Percentiles rank a stretch among this genome's conserved stretches.
Evolutionary conservation across 2,329 filamentous ascomycete genomes (phyloP).

Genomic region (Colletotrichum phormii): DNA sequence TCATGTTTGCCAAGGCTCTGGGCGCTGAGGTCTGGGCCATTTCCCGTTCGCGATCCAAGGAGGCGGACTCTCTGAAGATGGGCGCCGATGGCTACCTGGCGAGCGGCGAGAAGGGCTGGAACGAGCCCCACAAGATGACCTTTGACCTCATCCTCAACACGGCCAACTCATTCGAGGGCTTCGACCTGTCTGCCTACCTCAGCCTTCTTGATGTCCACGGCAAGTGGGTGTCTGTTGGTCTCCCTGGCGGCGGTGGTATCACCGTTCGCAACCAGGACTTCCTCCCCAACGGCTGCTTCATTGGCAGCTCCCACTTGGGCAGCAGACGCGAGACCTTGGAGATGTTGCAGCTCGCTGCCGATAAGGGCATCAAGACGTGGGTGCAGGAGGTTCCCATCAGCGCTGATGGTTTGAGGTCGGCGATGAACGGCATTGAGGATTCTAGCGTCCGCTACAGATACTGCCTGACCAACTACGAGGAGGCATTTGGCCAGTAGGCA

Average conservation of each 20-base stretch:
- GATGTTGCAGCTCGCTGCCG: constrained; percentile 78
- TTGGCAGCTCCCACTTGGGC: constrained; percentile 78
- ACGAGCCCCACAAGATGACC: constrained; percentile 66
- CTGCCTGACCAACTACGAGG: constrained; percentile 77
- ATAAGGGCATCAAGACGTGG: constrained; percentile 77
- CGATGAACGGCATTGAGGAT: constrained; percentile 75
- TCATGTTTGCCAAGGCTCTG: constrained; percentile 77
- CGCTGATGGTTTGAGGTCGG: constrained; percentile 76
- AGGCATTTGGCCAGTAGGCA: constrained; percentile 68
- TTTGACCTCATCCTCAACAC: constrained; percentile 85
- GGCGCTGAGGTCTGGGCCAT: constrained; percentile 73
- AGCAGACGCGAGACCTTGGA: constrained; percentile 76
- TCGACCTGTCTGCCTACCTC: constrained; percentile 79
- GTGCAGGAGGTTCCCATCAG: constrained; percentile 80
- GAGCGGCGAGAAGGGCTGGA: constrained; percentile 68
- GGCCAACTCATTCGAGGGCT: constrained; percentile 75
- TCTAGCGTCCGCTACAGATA: constrained; percentile 81
- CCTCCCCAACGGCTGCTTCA: constrained; percentile 78
- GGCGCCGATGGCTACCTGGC: constrained; percentile 72
- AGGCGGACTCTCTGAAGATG: constrained; percentile 68
- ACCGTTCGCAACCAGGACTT: constrained; percentile 80
- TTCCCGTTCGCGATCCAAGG: constrained; percentile 69
- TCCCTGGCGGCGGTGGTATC: constrained; percentile 82
- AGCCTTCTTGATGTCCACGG: constrained; percentile 85
- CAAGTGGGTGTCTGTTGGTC: constrained; percentile 81